Percentiles rank a stretch among this genome's conserved stretches.
Conservation (phyloP, 2,329 filamentous ascomycete genomes). For the Talaromyces piceae region DNA sequence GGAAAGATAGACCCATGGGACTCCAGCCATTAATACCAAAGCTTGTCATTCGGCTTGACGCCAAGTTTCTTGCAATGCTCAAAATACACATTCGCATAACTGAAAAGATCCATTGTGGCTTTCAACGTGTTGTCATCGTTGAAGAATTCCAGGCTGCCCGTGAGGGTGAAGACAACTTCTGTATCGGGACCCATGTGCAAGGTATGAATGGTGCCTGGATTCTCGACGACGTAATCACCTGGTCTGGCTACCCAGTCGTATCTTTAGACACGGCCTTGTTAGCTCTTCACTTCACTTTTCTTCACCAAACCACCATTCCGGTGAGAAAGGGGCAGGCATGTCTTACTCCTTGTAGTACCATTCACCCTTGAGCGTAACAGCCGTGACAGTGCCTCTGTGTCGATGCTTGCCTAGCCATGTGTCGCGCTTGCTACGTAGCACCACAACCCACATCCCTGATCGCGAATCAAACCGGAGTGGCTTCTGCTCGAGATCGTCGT, state of each 20-base stretch:
- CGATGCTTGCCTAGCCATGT: constrained; percentile 18
- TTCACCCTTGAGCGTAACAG: constrained; percentile 15
- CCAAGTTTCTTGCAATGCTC: constrained; percentile 16
- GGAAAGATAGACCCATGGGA: too few relatives aligned
- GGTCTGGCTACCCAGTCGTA: constrained; percentile 17
- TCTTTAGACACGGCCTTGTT: constrained; percentile 3
- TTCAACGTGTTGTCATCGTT: constrained; percentile 17
- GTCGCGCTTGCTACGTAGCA: constrained; percentile 13
- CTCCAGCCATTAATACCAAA: constrained; percentile 9
- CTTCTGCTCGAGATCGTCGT: constrained; percentile 15
- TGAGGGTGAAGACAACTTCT: constrained; percentile 16
- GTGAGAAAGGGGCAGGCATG: background rate
- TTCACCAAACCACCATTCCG: background rate
- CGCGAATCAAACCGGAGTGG: constrained; percentile 19
- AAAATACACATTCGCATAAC: constrained; percentile 17
- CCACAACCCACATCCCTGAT: constrained; percentile 16
- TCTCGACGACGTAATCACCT: constrained; percentile 18
- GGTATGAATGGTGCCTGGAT: constrained; percentile 19
- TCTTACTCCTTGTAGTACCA: constrained; percentile 18
- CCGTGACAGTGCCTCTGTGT: constrained; percentile 16
- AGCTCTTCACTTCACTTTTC: too few relatives aligned
- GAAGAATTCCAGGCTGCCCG: constrained; percentile 18
- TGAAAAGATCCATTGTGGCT: constrained; percentile 19
- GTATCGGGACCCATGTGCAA: constrained; percentile 15
- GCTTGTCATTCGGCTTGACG: constrained; percentile 16